Conservation (phyloP, 78 protist species). For the Tieghemostelium lacteum region DNA sequence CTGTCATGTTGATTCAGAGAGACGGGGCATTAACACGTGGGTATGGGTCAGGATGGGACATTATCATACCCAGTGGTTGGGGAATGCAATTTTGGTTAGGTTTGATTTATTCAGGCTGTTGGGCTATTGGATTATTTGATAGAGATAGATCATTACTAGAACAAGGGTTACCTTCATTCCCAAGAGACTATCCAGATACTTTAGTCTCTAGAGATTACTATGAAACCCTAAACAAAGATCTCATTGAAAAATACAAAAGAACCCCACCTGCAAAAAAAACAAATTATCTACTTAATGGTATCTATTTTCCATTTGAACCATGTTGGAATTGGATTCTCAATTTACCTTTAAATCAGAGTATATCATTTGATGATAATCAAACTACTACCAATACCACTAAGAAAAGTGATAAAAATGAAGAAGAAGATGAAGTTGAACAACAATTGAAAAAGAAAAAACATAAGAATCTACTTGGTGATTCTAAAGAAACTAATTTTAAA, state of each 20-base stretch:
- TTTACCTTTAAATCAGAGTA: slow-evolving; percentile 6
- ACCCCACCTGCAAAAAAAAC: slow-evolving; percentile 63
- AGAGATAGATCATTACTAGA: slow-evolving; percentile 55
- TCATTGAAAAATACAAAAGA: slow-evolving; percentile 15
- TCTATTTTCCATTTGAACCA: slow-evolving; percentile 48
- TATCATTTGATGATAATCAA: background rate
- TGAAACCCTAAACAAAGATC: background rate
- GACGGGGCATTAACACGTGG: slow-evolving; percentile 69
- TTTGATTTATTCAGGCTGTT: slow-evolving; percentile 60
- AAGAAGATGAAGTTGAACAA: slow-evolving; percentile 15
- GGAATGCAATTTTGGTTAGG: slow-evolving; percentile 75
- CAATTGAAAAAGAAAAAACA: slow-evolving; percentile 4
- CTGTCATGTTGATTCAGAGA: slow-evolving; percentile 50
- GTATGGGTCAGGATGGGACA: slow-evolving; percentile 78
- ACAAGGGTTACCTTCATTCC: slow-evolving; percentile 64
- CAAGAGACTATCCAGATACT: slow-evolving; percentile 62
- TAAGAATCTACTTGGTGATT: slow-evolving; percentile 20
- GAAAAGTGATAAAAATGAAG: background rate
- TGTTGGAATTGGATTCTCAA: slow-evolving; percentile 53
- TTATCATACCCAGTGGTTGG: slow-evolving; percentile 74
- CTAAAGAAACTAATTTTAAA: background rate
- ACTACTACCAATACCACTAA: background rate
- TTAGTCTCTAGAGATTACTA: background rate
- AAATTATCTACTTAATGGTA: slow-evolving; percentile 28
- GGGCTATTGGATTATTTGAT: slow-evolving; percentile 68